Base-by-base conservation (phyloP, 2,329 filamentous ascomycete species). In the Hymenoscyphus infarciens region DNA sequence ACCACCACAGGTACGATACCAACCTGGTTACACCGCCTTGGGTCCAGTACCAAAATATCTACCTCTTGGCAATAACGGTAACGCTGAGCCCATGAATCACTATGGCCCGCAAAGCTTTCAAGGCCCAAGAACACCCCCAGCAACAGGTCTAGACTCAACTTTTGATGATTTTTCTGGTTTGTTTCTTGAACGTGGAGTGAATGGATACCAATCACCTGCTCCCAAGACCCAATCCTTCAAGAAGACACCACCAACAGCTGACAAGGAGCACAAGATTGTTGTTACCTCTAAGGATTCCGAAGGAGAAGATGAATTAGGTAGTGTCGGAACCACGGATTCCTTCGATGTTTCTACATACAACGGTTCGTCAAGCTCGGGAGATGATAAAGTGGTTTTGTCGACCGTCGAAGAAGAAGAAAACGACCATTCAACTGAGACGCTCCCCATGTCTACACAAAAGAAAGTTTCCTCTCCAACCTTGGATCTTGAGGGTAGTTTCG, bases 381-480 rank as follows among this genome's bases (percentile, higher is more conserved):
- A 60, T 29, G 56, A 19, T n/a, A 49, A 52, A 59, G 53, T 29
- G 54, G 56, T 42, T 27, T 57, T 31, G 10, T 16, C 61, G 11
- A 59, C 55, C 22, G 55, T 22, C 45, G 27, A 31, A 22, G 62
- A 56, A 35, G 62, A 60, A 58, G 49, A 60, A 2, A 66, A 63
- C 45, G 61, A 64, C 16, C 31, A 39, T n/a, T 70, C 69, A 4
- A 67, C 67, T 13, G 63, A 68, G 35, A 67, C 70, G 19, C 63
- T 69, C 57, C 57, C 61, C 22, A 56, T 68, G 15, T 64, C 64
- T 19, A 61, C 68, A 29, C 60, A 58, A 49, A 22, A 22, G 19
- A 68, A 67, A 56, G 49, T 61, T 8, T 33, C 56, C 10, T 65
- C 65, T 38, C 63, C 63, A 63, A 67, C 63, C 29, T 16, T 27